Evolutionary conservation across 2,329 filamentous ascomycete genomes (phyloP).

Genomic region (Alternaria ethzedia): DNA sequence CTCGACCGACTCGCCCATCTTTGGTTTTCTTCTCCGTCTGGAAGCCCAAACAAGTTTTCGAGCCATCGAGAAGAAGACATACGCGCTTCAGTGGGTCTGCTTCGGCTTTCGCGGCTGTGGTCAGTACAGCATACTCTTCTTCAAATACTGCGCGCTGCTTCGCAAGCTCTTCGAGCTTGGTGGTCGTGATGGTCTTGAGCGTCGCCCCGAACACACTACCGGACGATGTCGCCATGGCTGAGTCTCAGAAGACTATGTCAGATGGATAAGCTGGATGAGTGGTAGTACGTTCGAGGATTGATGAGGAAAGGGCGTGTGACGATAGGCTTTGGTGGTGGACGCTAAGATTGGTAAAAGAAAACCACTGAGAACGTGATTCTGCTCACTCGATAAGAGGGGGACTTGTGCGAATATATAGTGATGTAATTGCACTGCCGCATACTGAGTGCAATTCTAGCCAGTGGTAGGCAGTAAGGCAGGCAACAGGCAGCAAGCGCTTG

Average conservation of each 20-base stretch:
- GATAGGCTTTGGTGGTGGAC: neutral
- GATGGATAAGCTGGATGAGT: neutral
- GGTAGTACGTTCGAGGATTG: neutral
- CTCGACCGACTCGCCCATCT: slow-evolving; percentile 15
- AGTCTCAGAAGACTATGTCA: neutral
- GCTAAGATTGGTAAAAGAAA: neutral
- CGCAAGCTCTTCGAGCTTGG: slow-evolving; percentile 46
- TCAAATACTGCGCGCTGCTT: slow-evolving; percentile 44
- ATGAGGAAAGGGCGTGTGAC: neutral
- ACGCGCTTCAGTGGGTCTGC: slow-evolving; percentile 34
- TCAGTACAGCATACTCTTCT: slow-evolving; percentile 31
- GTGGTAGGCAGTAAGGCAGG: neutral
- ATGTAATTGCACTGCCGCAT: neutral
- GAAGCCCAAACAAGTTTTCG: slow-evolving; percentile 38
- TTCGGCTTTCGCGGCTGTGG: slow-evolving; percentile 16
- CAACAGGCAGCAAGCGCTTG: slow-evolving; percentile 5
- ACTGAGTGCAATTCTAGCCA: neutral
- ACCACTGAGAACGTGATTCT: neutral
- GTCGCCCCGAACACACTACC: slow-evolving; percentile 46
- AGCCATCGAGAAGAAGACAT: slow-evolving; percentile 31
- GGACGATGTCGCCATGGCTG: slow-evolving; percentile 26
- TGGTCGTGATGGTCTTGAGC: slow-evolving; percentile 45
- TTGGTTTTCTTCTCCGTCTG: slow-evolving; percentile 22
- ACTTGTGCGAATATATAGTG: neutral
- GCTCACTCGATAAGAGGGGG: neutral